Conservation (phyloP, 257 asterid genomes). For the Fraxinus americana region DNA sequence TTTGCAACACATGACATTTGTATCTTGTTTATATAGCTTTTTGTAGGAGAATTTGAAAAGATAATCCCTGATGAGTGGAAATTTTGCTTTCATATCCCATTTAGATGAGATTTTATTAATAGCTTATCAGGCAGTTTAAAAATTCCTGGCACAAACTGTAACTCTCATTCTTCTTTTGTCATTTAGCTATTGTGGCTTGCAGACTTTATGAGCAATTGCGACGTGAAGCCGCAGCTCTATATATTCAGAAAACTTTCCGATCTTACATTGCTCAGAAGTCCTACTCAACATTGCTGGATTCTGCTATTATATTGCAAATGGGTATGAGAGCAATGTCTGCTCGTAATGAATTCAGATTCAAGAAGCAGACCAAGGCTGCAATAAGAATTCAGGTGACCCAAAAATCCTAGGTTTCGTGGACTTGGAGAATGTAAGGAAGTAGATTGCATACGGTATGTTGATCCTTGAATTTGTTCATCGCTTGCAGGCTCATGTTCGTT, state of each 20-base stretch:
- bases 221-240: constrained; percentile 82
- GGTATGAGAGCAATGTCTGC: constrained; percentile 96
- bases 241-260: constrained; percentile 91
- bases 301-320: constrained; percentile 73
- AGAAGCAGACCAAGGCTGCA: constrained; percentile 91
- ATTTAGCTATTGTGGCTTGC: constrained; percentile 78
- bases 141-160: constrained; percentile 1
- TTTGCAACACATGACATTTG: background rate
- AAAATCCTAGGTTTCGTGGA: constrained; percentile 18
- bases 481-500: constrained; percentile 76
- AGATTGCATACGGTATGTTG: background rate
- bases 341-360: constrained; percentile 77
- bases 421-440: constrained; percentile 21
- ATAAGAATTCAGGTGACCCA: constrained; percentile 75
- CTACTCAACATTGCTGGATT: constrained; percentile 58
- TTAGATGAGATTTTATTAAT: constrained; percentile 18
- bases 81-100: constrained; percentile 18
- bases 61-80: constrained; percentile 10
- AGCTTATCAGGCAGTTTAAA: constrained; percentile 1
- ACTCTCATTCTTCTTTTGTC: constrained; percentile 15
- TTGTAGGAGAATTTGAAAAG: constrained; percentile 21
- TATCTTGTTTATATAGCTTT: background rate
- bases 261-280: constrained; percentile 61
- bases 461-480: background rate
- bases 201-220: constrained; percentile 86